A percentile compares a stretch with the other conserved stretches of the same genome.
Conservation (phyloP, 2,329 filamentous ascomycete genomes). For the Arthrinium phaeospermum region DNA sequence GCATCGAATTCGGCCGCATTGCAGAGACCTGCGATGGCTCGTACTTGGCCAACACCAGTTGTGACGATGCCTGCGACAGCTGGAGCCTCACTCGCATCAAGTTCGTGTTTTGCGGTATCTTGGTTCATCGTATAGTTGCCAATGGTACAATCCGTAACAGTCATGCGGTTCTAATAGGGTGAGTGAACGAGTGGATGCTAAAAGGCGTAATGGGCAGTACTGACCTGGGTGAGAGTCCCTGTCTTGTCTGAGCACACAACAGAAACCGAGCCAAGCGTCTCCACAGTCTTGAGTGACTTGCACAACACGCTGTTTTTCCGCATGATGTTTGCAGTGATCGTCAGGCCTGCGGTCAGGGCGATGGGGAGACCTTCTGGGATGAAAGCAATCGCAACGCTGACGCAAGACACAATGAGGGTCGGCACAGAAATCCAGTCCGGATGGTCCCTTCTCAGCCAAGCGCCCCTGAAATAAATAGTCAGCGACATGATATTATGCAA, state of each 20-base stretch:
- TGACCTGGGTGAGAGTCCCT: slow-evolving; percentile 55
- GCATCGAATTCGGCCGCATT: slow-evolving; percentile 51
- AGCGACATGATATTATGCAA: slow-evolving; percentile 43
- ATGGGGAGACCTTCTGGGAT: slow-evolving; percentile 19
- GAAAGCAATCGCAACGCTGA: slow-evolving; percentile 19
- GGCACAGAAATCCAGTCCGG: slow-evolving; percentile 70
- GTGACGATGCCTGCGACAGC: not conserved
- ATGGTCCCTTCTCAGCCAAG: slow-evolving; percentile 71
- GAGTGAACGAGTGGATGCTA: slow-evolving; percentile 60
- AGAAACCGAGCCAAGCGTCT: slow-evolving; percentile 19
- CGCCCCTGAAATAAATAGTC: slow-evolving; percentile 53
- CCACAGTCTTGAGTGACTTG: slow-evolving; percentile 19
- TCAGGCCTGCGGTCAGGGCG: slow-evolving; percentile 19
- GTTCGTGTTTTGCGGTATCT: slow-evolving; percentile 30
- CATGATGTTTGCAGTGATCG: slow-evolving; percentile 19
- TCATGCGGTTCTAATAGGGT: slow-evolving; percentile 18
- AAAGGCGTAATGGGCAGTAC: slow-evolving; percentile 77
- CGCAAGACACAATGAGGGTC: slow-evolving; percentile 18
- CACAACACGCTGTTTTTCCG: slow-evolving; percentile 18
- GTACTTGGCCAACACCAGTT: slow-evolving; percentile 3
- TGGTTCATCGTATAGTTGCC: slow-evolving; percentile 12
- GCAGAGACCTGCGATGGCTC: slow-evolving; percentile 42
- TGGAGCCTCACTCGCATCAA: slow-evolving; percentile 28
- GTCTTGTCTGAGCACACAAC: slow-evolving; percentile 19
- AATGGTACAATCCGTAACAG: slow-evolving; percentile 16